phyloP scores from a whole-genome alignment of 805 yeast species.

The Candida patagonica region DNA sequence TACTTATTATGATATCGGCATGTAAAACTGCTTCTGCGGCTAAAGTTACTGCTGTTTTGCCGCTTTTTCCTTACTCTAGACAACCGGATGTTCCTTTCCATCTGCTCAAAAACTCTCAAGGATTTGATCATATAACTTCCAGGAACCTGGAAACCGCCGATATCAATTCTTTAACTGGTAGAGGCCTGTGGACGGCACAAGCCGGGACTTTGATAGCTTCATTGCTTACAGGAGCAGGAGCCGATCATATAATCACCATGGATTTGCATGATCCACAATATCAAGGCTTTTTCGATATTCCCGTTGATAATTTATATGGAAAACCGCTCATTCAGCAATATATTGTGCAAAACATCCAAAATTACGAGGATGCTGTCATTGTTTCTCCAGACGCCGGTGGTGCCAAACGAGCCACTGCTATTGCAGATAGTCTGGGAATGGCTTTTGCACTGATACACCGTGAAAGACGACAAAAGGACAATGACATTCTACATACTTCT shows the following conservation, averaged over 20 bases:
- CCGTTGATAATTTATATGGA: conserved; percentile 88
- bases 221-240: conserved; percentile 82
- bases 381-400: conserved; percentile 99
- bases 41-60: conserved; percentile 83
- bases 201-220: conserved; percentile 89
- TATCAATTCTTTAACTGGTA: conserved; percentile 35
- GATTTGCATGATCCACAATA: conserved; percentile 97
- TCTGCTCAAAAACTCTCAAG: conserved; percentile 6
- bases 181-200: conserved; percentile 93
- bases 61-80: conserved; percentile 89
- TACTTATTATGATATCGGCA: conserved; percentile 78
- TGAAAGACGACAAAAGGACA: conserved; percentile 55
- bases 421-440: conserved; percentile 84
- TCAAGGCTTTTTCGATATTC: conserved; percentile 94
- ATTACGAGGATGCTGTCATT: conserved; percentile 74
- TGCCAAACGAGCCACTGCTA: conserved; percentile 90
- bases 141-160: neutral
- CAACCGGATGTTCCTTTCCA: conserved; percentile 91
- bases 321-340: conserved; percentile 82
- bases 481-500: conserved; percentile 28
- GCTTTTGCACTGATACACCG: conserved; percentile 93
- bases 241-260: conserved; percentile 95
- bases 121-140: neutral
- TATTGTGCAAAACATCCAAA: conserved; percentile 67
- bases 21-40: conserved; percentile 87